Evolutionary conservation across 148 eudicot species (phyloP), one percentile per base, ranked within the genome.

Genomic region (Silene conica): DNA sequence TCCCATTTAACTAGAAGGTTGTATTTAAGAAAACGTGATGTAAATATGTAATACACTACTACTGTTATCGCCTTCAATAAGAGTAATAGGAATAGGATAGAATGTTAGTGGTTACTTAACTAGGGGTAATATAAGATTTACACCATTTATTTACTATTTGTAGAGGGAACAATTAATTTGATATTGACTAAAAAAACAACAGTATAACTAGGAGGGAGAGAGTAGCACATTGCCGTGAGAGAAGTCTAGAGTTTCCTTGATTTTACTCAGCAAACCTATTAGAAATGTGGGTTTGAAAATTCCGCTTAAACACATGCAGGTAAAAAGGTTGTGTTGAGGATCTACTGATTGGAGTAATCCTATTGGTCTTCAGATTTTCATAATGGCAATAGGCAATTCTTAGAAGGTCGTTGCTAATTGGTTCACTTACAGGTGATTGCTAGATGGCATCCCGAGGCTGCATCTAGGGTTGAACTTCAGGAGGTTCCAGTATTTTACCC

Each of bases 401-500:
- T 55, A 38, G 31, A 22, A 22, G 76, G 70, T 52, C 64, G 6
- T 74, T 56, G 55, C 16, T 20, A 23, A 68, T 21, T 68, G 56
- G 10, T 67, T 56, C 71, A 82, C 57, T 66, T 77, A 75, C 86
- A 96, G 99, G 99, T 96, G 59, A 79, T 73, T 83, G 95, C 97
- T 65, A 85, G 85, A 89, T 96, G 97, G 97, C 89, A 23, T 70
- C 97, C 96, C 13, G 89, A 89, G 79, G 90, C 86, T 72, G 85
- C 95, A 72, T 76, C 85, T 57, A 84, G 87, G 80, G 91, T 96
- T 79, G 85, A 86, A 46, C 89, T 96, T 74, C 87, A 83, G 86
- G 94, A 85, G n/a, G 99, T 87, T 81, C 99, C 99, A 74, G 92
- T 90, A 69, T 92, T 92, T 79, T 80, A 90, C 80, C 99, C 99